Percentiles rank a stretch among this genome's conserved stretches.
Evolutionary conservation across 192 early-diverging fungal species (phyloP).

Genomic region (Anaeromyces robustus): DNA sequence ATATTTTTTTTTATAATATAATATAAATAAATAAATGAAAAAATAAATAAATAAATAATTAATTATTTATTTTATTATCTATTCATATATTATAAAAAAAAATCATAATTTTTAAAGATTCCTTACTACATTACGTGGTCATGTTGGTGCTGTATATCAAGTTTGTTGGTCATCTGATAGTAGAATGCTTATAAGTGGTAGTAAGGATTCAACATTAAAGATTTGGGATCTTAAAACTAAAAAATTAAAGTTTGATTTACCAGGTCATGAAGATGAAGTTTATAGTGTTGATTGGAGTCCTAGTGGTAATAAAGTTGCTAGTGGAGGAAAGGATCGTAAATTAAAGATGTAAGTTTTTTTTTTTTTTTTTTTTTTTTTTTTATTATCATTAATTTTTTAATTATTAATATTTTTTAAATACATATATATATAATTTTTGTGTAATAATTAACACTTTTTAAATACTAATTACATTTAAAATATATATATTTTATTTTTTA

Average conservation of each 20-base stretch:
- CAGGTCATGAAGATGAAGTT: slow-evolving; percentile 92
- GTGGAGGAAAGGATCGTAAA: slow-evolving; percentile 82
- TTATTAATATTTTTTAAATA: too few species aligned
- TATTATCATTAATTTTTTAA: too few species aligned
- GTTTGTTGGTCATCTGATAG: slow-evolving; percentile 88
- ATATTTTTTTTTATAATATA: background rate
- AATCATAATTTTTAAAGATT: slow-evolving; percentile 34
- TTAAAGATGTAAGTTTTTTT: slow-evolving; percentile 58
- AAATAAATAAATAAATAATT: background rate
- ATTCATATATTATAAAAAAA: too few species aligned
- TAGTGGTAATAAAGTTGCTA: slow-evolving; percentile 73
- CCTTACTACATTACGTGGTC: slow-evolving; percentile 78
- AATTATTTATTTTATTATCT: too few species aligned
- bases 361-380: too few species aligned
- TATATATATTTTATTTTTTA: too few species aligned
- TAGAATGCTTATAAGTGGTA: slow-evolving; percentile 75
- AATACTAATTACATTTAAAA: too few species aligned
- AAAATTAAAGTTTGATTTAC: slow-evolving; percentile 84
- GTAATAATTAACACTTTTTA: too few species aligned
- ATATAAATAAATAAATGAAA: slow-evolving; percentile 1
- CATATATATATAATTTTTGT: too few species aligned
- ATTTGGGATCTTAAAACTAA: slow-evolving; percentile 82
- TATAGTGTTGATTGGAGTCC: slow-evolving; percentile 94
- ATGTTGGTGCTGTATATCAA: slow-evolving; percentile 94
- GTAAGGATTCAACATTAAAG: slow-evolving; percentile 85